phyloP scores from a whole-genome alignment of 2,329 filamentous ascomycete species.

The Trichoderma sp. region DNA sequence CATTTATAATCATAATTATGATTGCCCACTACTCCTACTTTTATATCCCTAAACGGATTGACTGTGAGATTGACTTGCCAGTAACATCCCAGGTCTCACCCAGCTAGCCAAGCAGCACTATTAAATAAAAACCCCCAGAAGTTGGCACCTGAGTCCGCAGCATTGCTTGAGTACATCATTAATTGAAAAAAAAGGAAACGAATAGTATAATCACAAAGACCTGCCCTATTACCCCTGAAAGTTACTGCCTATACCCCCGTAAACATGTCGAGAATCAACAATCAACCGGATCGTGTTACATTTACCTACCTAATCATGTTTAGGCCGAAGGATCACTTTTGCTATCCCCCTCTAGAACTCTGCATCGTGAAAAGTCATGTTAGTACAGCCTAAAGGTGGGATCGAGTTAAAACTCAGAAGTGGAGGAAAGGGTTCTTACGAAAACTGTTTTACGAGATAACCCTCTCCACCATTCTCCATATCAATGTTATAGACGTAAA shows the following conservation, averaged over 20 bases:
- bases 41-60: not conserved
- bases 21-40: not conserved
- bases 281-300: not conserved
- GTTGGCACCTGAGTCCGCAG: not conserved
- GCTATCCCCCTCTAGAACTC: constrained; percentile 57
- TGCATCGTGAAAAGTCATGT: constrained; percentile 28
- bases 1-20: not conserved
- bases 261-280: not conserved
- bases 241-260: not conserved
- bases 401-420: not conserved
- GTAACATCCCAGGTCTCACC: not conserved
- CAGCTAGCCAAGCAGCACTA: not conserved
- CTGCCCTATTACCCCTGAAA: not conserved
- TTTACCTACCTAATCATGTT: constrained; percentile 30
- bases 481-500: constrained; percentile 94
- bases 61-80: not conserved
- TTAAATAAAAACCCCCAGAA: not conserved
- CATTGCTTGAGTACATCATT: not conserved
- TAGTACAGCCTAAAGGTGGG: not conserved
- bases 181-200: not conserved
- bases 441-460: constrained; percentile 86
- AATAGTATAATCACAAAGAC: not conserved
- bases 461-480: constrained; percentile 94
- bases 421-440: constrained; percentile 58
- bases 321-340: constrained; percentile 54